Base-by-base conservation (phyloP, 2,329 filamentous ascomycete species). In the Trichophyton rubrum region DNA sequence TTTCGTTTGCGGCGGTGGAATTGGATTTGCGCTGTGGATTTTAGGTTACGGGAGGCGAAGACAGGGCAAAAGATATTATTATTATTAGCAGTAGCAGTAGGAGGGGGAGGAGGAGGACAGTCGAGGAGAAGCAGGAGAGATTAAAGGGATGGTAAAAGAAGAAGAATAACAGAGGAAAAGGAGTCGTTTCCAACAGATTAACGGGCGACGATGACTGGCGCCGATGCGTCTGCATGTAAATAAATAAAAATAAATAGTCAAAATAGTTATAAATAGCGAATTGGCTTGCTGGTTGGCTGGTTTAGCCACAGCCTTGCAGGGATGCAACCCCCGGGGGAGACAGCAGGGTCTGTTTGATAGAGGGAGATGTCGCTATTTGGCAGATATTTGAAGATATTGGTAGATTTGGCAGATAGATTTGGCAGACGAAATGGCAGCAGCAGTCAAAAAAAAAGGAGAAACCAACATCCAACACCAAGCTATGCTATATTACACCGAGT, bases 401-500 rank as follows among this genome's bases (percentile, higher is more conserved):
- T 24, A 22, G 47, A 22, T 9, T 53, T 30, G 49, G 27, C 30
- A 33, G 49, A 53, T 30, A 22, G 47, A 22, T 9, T 53, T 30
- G 49, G 27, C 33, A 33, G 49, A 53, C n/a, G 24, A 33, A 33
- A 7, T 22, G 20, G 43, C 1, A 20, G 49, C 6, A 30, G 27
- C 27, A 30, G 27, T 27, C 5, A 27, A 27, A 27, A 24, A 51
- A 51, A 24, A 30, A 2, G 40, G 11, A 27, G 15, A 30, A 4
- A 27, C 6, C 13, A n/a, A 9, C 13, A 24, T 30, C 49, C 49
- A 53, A 53, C 47, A 30, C 47, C 35, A 30, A 47, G 43, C 27
- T 45, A 47, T 45, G 27, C 35, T 59, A 53, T 53, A 53, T 17
- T 53, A 53, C 27, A 53, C 9, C 22, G 55, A 61, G 30, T 59